Evolutionary conservation across 768 basidiomycete species (phyloP), one percentile per base, ranked within the genome.

Genomic region (Boletus speciosus): DNA sequence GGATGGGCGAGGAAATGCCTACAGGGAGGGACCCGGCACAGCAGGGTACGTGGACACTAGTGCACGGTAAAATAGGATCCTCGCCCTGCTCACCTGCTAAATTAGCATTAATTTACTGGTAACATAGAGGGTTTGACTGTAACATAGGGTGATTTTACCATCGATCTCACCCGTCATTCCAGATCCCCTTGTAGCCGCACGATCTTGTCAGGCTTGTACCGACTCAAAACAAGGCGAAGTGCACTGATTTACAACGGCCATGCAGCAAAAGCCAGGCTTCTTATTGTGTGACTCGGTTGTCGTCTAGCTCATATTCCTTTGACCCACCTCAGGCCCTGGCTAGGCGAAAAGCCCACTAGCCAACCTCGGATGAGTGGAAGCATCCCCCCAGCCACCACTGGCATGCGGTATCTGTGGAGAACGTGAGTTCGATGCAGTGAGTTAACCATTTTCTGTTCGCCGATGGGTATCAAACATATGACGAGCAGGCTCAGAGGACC

Each of bases 371-470:
- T 64, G 81, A 35, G 74, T 80, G 21, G 74, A 76, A 37, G 73
- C 77, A n/a, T 69, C 32, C 67, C 82, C 15, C 83, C 41, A 34
- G 15, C 81, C 66, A 84, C 77, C 19, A 82, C 80, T 61, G 83
- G 83, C 19, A 67, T 80, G 32, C 25, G 31, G 44, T 81, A 77
- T 63, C 81, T 79, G 61, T 78, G 79, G 67, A 75, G 73, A 49
- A 60, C 70, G 47, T 71, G n/a, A n/a, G 72, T 49, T 80, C 78
- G 41, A 81, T 69, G 54, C 74, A 73, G 15, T 39, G 12, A 12
- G 6, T 25, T 39, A 6, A 11, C 34, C 16, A 5, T n/a, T 42
- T 34, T 55, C n/a, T 31, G 19, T 10, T 37, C 5, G 25, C 25
- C 25, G 35, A 48, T 31, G 23, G 23, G 34, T n/a, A 60, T 27